Evolutionary conservation across 1,284 basidiomycete genomes (phyloP), one percentile per base, ranked within the genome.

Genomic region (Cryptococcus hybrid): DNA sequence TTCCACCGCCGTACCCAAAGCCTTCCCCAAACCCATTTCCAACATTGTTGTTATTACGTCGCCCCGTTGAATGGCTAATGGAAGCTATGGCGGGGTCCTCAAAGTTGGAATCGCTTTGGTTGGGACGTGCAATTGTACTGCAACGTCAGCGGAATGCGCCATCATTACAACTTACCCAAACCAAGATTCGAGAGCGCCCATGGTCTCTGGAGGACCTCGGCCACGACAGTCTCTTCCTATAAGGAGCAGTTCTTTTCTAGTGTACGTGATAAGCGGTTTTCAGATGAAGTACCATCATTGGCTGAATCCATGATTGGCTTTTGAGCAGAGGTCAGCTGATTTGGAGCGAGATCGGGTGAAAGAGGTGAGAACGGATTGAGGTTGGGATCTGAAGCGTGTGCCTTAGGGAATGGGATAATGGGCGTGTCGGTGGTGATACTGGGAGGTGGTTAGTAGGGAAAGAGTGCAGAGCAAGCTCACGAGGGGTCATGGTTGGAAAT

Each of bases 1-100:
- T 75, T 3, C 74, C 74, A 11, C 73, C 74, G 12, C 74, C 74
- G 53, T 68, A 76, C 1, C 74, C 74, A 52, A 76, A 76, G 1
- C 74, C 74, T 52, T 76, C 73, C 1, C 72, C 74, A 44, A 71
- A 76, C 7, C 74, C 69, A 13, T 65, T 65, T 35, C 52, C 51
- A 7, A 44, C 51, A 12, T 52, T 56, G 34, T 52, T 47, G 11
- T 50, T 50, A 24, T 47, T 48, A 36, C 66, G 59, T 46, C 64
- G 59, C 18, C 60, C 52, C 11, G 50, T 47, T 48, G 62, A 64
- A 42, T 56, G 59, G 18, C 67, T 64, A 15, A 75, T 72, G 3
- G 67, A 67, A 9, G 72, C 71, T 7, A 75, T 75, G 8, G 74
- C 74, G 3, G 74, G 73, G 60, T 74, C 72, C 7, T 73, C 72